A percentile compares a stretch with the other conserved stretches of the same genome.
Conservation (phyloP, 2,329 filamentous ascomycete genomes). For the Hymenoscyphus linearis region DNA sequence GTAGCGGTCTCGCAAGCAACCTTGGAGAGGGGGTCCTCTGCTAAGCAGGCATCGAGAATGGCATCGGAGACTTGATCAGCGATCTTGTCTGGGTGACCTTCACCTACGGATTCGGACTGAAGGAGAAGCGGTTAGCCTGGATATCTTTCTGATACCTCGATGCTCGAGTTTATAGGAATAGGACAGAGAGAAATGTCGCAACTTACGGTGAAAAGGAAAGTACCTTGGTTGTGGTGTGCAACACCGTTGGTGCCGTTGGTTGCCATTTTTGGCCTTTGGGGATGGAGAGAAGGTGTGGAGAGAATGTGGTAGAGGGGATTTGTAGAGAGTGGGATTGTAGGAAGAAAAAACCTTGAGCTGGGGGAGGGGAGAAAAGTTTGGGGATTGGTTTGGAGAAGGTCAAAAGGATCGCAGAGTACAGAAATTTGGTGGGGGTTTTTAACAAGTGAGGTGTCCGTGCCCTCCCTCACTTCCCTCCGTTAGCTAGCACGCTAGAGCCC, state of each 20-base stretch:
- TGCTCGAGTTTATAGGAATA: too few species aligned
- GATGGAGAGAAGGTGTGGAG: background rate
- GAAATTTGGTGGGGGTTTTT: conserved; percentile 5
- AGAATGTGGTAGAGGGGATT: background rate
- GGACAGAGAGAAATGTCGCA: background rate
- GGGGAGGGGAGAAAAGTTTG: background rate
- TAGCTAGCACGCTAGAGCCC: background rate
- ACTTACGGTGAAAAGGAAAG: conserved; percentile 77
- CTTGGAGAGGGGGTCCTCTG: conserved; percentile 94
- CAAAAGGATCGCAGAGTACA: conserved; percentile 3
- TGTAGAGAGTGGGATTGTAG: conserved; percentile 2
- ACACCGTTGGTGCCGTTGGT: conserved; percentile 35
- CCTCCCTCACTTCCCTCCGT: too few species aligned
- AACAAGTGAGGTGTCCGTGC: too few species aligned
- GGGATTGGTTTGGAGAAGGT: background rate
- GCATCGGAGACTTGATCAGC: conserved; percentile 98
- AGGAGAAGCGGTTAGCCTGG: conserved; percentile 13
- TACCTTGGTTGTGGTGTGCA: conserved; percentile 55
- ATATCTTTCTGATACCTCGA: background rate
- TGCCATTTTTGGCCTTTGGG: conserved; percentile 4
- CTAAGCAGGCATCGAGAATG: conserved; percentile 94
- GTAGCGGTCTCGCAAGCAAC: conserved; percentile 98
- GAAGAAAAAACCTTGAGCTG: conserved; percentile 3
- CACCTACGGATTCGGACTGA: conserved; percentile 80
- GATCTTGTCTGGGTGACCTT: conserved; percentile 95